A percentile compares a stretch with the other conserved stretches of the same genome.
Conservation (phyloP, 1,139 yeast species). For the Yamadazyma atmosphaerica region DNA sequence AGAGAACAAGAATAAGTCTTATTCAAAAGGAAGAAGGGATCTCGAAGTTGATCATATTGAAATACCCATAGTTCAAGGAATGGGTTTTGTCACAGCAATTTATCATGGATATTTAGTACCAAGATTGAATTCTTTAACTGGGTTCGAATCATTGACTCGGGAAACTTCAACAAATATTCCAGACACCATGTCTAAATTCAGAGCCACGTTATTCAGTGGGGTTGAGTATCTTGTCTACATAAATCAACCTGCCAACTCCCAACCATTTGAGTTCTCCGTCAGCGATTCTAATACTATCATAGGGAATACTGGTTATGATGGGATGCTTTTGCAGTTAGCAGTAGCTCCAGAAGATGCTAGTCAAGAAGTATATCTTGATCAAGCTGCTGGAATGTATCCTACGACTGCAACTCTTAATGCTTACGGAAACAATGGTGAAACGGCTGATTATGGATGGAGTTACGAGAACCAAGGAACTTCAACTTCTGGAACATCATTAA, state of each 20-base stretch:
- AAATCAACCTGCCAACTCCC: conserved; percentile 38
- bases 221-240: conserved; percentile 61
- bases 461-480: conserved; percentile 58
- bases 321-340: conserved; percentile 62
- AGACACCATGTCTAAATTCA: conserved; percentile 61
- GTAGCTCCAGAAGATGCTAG: conserved; percentile 40
- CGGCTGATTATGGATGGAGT: conserved; percentile 53
- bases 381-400: conserved; percentile 39
- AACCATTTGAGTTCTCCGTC: conserved; percentile 36
- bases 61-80: conserved; percentile 61
- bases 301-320: conserved; percentile 49
- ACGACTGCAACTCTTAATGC: conserved; percentile 33
- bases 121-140: conserved; percentile 51
- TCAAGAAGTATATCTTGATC: conserved; percentile 31
- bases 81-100: conserved; percentile 74
- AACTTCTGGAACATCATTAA: conserved; percentile 48
- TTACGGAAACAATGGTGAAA: conserved; percentile 24
- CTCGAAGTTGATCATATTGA: conserved; percentile 32
- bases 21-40: conserved; percentile 7
- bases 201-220: conserved; percentile 50
- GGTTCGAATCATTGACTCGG: conserved; percentile 48
- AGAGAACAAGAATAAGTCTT: background rate
- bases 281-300: conserved; percentile 35
- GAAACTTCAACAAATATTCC: conserved; percentile 41
- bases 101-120: conserved; percentile 61